Evolutionary conservation across 2,329 filamentous ascomycete species (phyloP).

Genomic region (Paecilomyces formosus): DNA sequence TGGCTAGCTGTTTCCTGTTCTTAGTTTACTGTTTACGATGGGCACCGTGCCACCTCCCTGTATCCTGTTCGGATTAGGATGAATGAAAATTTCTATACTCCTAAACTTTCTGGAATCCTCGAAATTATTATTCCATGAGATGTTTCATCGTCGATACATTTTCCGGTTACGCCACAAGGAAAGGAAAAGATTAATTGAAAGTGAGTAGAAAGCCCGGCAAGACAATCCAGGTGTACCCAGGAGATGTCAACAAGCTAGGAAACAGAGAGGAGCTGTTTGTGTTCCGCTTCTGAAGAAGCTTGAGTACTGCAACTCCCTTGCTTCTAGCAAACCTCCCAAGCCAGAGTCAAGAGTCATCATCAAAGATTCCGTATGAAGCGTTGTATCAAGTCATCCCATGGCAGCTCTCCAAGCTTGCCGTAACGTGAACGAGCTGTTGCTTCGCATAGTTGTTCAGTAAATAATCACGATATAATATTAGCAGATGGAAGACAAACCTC

Average conservation of each 20-base stretch:
- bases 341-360: background rate
- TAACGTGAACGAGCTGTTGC: background rate
- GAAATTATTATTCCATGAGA: background rate
- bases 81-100: background rate
- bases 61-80: background rate
- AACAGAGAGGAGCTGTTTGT: constrained; percentile 1
- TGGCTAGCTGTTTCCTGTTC: background rate
- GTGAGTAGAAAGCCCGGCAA: too few relatives aligned
- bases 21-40: background rate
- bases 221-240: too few relatives aligned
- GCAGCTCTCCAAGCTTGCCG: background rate
- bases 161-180: too few relatives aligned
- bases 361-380: background rate
- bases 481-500: background rate
- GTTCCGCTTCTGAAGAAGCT: background rate
- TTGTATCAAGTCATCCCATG: background rate
- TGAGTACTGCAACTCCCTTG: background rate
- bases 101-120: background rate
- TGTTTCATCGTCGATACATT: background rate
- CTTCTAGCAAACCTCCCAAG: background rate
- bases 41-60: background rate
- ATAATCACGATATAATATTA: background rate
- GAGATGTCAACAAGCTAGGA: too few relatives aligned
- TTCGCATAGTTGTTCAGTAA: background rate
- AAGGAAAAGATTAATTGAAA: too few relatives aligned